phyloP scores from a whole-genome alignment of 2,329 filamentous ascomycete species.

The Chaetomium strumarium region DNA sequence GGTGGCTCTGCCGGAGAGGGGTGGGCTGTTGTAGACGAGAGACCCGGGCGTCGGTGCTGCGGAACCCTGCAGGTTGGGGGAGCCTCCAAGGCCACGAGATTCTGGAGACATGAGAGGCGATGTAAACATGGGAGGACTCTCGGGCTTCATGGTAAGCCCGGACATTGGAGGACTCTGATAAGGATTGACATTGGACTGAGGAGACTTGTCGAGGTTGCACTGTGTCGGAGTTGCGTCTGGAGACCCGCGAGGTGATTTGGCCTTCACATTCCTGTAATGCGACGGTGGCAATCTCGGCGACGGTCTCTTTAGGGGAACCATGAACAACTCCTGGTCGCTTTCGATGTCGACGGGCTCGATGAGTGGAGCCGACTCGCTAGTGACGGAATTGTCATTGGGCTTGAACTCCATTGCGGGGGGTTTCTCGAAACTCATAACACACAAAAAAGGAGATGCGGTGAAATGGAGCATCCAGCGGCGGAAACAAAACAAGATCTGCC shows the following conservation, averaged over 20 bases:
- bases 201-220: not conserved
- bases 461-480: not conserved
- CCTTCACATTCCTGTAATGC: slow-evolving; percentile 14
- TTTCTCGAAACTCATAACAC: not conserved
- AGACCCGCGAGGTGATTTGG: slow-evolving; percentile 4
- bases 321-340: slow-evolving; percentile 16
- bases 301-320: slow-evolving; percentile 18
- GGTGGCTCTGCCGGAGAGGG: slow-evolving; percentile 7
- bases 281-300: slow-evolving; percentile 9
- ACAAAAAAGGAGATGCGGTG: not conserved
- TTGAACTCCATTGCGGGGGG: slow-evolving; percentile 12
- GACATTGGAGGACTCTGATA: slow-evolving; percentile 10
- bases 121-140: slow-evolving; percentile 12
- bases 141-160: slow-evolving; percentile 5
- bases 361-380: slow-evolving; percentile 20
- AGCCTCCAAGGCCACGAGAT: not conserved
- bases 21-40: slow-evolving; percentile 13
- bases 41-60: not conserved
- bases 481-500: not conserved
- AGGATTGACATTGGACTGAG: not conserved
- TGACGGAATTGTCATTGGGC: slow-evolving; percentile 14
- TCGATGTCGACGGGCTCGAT: slow-evolving; percentile 17
- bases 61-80: not conserved
- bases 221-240: not conserved
- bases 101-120: slow-evolving; percentile 16